A percentile compares a stretch with the other conserved stretches of the same genome.
phyloP scores from a whole-genome alignment of 2,329 filamentous ascomycete species.

The Cordyceps farinosa region DNA sequence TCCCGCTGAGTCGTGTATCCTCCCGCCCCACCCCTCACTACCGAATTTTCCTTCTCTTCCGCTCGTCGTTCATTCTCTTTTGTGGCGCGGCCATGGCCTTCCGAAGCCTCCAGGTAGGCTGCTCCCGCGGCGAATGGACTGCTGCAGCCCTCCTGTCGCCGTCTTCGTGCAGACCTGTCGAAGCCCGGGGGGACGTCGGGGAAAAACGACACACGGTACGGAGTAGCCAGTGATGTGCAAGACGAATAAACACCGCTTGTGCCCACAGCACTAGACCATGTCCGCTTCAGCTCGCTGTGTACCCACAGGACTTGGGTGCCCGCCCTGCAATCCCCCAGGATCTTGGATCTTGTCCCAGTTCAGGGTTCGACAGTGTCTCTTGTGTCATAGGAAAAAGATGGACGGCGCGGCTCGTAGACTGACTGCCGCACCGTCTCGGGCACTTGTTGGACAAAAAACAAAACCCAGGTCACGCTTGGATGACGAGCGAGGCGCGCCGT shows the following conservation, averaged over 20 bases:
- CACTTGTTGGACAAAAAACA: not conserved
- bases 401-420: not conserved
- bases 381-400: too few species aligned
- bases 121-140: not conserved
- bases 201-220: too few species aligned
- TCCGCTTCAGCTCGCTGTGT: conserved; percentile 8
- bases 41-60: not conserved
- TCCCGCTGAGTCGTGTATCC: conserved; percentile 8
- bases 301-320: not conserved
- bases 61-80: too few species aligned
- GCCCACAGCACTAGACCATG: conserved; percentile 9
- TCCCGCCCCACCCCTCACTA: not conserved
- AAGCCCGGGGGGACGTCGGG: too few species aligned
- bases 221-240: not conserved
- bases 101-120: not conserved
- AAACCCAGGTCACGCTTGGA: not conserved
- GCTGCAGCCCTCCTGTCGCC: not conserved
- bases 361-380: not conserved
- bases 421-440: not conserved
- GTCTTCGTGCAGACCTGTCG: too few species aligned
- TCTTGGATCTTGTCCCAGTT: conserved; percentile 10
- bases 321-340: conserved; percentile 9
- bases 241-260: not conserved
- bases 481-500: conserved; percentile 13
- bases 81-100: not conserved